A percentile compares a stretch with the other conserved stretches of the same genome.
phyloP scores from a whole-genome alignment of 768 basidiomycete genomes.

The Kwoniella europaea region DNA sequence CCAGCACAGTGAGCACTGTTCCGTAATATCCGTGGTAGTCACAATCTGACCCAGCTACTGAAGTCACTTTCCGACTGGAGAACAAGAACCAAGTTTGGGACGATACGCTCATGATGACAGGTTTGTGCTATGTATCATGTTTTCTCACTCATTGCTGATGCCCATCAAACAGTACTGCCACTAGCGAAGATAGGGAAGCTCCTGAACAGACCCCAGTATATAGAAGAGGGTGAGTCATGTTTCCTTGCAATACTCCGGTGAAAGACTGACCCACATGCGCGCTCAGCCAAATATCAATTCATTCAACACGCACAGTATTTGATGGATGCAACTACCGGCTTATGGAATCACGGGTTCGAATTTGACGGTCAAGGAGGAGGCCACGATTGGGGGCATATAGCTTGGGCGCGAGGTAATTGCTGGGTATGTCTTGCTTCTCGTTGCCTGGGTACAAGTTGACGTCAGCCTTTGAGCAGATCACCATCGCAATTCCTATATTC shows the following conservation, averaged over 20 bases:
- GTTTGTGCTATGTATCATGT: background rate
- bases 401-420: conserved; percentile 67
- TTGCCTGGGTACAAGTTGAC: background rate
- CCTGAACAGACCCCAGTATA: conserved; percentile 62
- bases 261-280: conserved; percentile 50
- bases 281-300: conserved; percentile 52
- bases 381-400: conserved; percentile 59
- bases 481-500: conserved; percentile 41
- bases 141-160: background rate
- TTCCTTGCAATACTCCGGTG: conserved; percentile 42
- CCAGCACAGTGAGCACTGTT: conserved; percentile 45
- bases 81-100: conserved; percentile 63
- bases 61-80: conserved; percentile 49
- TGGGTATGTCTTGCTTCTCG: conserved; percentile 48
- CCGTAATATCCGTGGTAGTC: too few species aligned
- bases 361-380: conserved; percentile 42
- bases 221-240: conserved; percentile 62
- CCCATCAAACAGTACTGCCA: conserved; percentile 59
- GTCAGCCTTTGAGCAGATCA: conserved; percentile 19
- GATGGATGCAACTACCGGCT: conserved; percentile 48
- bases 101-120: conserved; percentile 65
- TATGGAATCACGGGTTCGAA: conserved; percentile 56
- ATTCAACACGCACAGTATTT: conserved; percentile 53
- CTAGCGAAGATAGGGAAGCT: conserved; percentile 66
- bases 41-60: background rate